Percentiles rank a stretch among this genome's conserved stretches.
phyloP scores from a whole-genome alignment of 441 rosid species.

The Pelargonium australe region DNA sequence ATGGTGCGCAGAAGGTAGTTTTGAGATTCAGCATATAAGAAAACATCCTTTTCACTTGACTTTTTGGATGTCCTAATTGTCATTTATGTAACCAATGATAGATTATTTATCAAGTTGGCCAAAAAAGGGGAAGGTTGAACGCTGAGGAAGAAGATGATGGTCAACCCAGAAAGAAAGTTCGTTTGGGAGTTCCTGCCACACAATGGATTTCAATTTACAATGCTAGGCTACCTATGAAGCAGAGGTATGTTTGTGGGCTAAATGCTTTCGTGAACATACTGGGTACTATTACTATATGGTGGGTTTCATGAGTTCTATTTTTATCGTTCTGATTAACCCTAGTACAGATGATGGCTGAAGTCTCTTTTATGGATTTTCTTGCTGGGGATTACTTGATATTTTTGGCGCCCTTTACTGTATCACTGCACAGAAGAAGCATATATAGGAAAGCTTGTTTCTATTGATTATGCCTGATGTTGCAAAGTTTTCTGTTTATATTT shows the following conservation, averaged over 20 bases:
- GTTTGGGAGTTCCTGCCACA: conserved; percentile 90
- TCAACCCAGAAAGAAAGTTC: conserved; percentile 89
- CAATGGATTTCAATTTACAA: conserved; percentile 98
- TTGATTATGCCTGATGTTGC: neutral
- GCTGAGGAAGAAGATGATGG: conserved; percentile 88
- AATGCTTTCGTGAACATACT: neutral
- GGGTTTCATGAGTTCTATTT: neutral
- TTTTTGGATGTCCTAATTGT: conserved; percentile 16
- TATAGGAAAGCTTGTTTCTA: neutral
- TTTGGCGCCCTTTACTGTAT: neutral
- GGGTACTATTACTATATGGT: neutral
- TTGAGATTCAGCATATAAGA: neutral
- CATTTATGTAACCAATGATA: conserved; percentile 19
- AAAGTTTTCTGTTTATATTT: conserved; percentile 8
- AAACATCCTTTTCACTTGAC: neutral
- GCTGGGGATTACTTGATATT: neutral
- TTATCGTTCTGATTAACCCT: neutral
- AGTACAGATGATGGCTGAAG: neutral
- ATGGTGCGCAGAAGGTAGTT: conserved; percentile 92
- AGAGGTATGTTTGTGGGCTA: conserved; percentile 46
- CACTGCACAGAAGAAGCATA: neutral
- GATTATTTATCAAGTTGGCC: conserved; percentile 90
- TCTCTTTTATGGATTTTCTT: neutral
- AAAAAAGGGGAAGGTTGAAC: conserved; percentile 90
- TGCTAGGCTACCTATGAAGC: conserved; percentile 96